A percentile compares a stretch with the other conserved stretches of the same genome.
These are phyloP conservation scores for Schizopora paradoxa DNA, from an alignment of 1,284 basidiomycete species.

Conservation along the genomic window DNA sequence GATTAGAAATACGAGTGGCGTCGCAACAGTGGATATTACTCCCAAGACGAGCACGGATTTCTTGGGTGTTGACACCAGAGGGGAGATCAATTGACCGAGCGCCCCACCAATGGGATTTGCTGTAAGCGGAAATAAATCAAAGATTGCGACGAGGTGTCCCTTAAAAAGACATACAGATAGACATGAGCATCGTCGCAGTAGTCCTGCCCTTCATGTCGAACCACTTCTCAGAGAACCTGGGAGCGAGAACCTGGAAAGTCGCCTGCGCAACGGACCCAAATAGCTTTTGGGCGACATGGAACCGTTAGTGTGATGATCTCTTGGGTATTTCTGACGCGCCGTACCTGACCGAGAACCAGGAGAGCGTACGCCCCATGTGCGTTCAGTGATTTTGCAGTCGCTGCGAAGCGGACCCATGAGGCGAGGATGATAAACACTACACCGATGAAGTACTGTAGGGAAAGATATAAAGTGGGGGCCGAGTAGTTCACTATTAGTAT, in stretches of 20 bases:
- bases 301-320: too few relatives aligned
- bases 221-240: slow-evolving; percentile 74
- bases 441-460: slow-evolving; percentile 50
- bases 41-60: slow-evolving; percentile 64
- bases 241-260: slow-evolving; percentile 61
- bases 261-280: slow-evolving; percentile 55
- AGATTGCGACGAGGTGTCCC: neutral
- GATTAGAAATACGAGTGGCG: slow-evolving; percentile 55
- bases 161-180: slow-evolving; percentile 45
- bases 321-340: too few relatives aligned
- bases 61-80: slow-evolving; percentile 48
- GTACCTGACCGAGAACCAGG: slow-evolving; percentile 65
- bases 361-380: slow-evolving; percentile 49
- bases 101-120: slow-evolving; percentile 62
- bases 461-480: neutral
- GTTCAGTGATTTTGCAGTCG: slow-evolving; percentile 49
- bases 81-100: slow-evolving; percentile 64
- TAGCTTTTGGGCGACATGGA: slow-evolving; percentile 39
- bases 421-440: slow-evolving; percentile 48
- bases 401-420: slow-evolving; percentile 71
- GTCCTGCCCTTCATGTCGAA: slow-evolving; percentile 68
- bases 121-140: slow-evolving; percentile 23
- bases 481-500: neutral
- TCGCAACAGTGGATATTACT: slow-evolving; percentile 58
- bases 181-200: slow-evolving; percentile 74